Evolutionary conservation across 1,139 yeast genomes (phyloP).

Genomic region (Starmera stellimalicola): DNA sequence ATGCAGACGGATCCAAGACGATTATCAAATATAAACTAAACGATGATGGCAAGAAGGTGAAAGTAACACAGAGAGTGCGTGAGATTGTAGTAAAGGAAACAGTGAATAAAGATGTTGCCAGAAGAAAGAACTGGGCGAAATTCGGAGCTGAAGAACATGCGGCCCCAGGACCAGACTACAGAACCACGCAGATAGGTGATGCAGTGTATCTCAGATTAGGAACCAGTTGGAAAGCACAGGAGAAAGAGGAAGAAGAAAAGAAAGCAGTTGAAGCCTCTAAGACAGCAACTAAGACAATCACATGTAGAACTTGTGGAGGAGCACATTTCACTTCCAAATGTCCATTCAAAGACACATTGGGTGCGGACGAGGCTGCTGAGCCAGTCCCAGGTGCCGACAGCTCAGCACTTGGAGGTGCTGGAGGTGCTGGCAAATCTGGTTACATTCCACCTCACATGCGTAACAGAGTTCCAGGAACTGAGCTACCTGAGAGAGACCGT

Average conservation of each 20-base stretch:
- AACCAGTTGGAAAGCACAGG: conserved; percentile 65
- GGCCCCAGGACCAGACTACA: conserved; percentile 78
- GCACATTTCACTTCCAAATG: conserved; percentile 91
- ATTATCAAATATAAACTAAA: conserved; percentile 70
- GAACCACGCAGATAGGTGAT: conserved; percentile 88
- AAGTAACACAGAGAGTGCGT: conserved; percentile 76
- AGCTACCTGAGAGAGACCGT: conserved; percentile 38
- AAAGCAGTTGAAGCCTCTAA: conserved; percentile 47
- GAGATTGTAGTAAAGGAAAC: conserved; percentile 70
- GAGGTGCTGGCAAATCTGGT: conserved; percentile 26
- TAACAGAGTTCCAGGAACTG: conserved; percentile 46
- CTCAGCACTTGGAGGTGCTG: conserved; percentile 18
- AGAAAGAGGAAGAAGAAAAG: conserved; percentile 51
- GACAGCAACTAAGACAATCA: conserved; percentile 37
- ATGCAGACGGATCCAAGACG: conserved; percentile 85
- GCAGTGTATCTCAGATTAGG: conserved; percentile 63
- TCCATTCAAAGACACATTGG: conserved; percentile 91
- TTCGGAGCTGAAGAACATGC: conserved; percentile 77
- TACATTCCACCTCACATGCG: conserved; percentile 81
- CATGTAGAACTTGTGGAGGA: conserved; percentile 91
- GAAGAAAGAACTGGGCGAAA: conserved; percentile 65
- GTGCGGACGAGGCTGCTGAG: conserved; percentile 34
- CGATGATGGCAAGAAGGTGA: conserved; percentile 76
- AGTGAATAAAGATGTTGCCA: conserved; percentile 71
- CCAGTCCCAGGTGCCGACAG: conserved; percentile 27